Percentiles rank a stretch among this genome's conserved stretches.
Conservation (phyloP, 306 rosid genomes). For the Dicorynia guianensis region DNA sequence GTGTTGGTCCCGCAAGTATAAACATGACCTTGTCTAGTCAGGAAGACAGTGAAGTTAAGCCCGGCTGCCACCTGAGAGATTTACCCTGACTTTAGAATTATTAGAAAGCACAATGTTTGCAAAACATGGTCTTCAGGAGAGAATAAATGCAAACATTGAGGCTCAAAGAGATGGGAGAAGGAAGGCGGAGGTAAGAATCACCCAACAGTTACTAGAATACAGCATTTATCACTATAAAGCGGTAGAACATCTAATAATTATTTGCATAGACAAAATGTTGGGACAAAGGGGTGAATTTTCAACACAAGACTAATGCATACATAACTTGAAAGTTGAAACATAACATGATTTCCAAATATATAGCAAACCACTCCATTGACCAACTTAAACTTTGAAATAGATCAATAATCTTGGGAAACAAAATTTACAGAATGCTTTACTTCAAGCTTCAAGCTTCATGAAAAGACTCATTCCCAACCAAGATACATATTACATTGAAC, state of each 20-base stretch:
- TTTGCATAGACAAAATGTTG: constrained; percentile 1
- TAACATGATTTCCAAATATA: constrained; percentile 11
- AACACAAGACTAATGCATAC: neutral
- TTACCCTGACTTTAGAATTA: constrained; percentile 22
- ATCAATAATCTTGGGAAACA: neutral
- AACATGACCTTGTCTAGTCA: constrained; percentile 80
- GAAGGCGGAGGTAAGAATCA: neutral
- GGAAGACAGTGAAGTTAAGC: constrained; percentile 85
- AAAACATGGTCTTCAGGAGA: constrained; percentile 10
- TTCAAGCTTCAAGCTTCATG: constrained; percentile 7
- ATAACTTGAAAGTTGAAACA: constrained; percentile 38
- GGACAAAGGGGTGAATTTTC: neutral
- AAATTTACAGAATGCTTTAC: constrained; percentile 28
- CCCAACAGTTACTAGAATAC: constrained; percentile 4
- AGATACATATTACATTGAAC: neutral
- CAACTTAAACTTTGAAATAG: neutral
- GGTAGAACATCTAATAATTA: constrained; percentile 14
- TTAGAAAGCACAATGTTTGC: neutral
- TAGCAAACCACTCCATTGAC: constrained; percentile 6
- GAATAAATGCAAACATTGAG: neutral
- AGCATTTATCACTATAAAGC: neutral
- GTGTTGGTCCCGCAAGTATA: constrained; percentile 87
- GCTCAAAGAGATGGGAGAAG: neutral
- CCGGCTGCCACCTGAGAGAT: constrained; percentile 84
- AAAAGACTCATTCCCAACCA: constrained; percentile 2